Evolutionary conservation across 2,329 filamentous ascomycete genomes (phyloP), one percentile per base, ranked within the genome.

Genomic region (Aspergillus tanneri): DNA sequence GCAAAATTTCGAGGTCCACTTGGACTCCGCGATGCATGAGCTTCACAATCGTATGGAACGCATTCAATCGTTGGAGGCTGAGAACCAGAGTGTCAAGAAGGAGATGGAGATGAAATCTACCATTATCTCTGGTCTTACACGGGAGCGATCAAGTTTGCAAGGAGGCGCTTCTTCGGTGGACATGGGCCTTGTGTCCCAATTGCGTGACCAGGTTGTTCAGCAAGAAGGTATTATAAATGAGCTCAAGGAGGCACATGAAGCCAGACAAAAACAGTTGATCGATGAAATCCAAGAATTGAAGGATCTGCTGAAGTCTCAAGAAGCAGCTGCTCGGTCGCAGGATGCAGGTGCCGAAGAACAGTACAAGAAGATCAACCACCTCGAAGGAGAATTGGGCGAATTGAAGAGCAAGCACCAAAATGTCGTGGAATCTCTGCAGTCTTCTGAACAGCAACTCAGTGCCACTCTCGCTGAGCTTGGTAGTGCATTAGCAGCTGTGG

Each of bases 51-150:
- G 91, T 34, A 91, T 91, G 30, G 91, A 97, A 67, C 85, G 91
- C 22, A 91, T 96, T 44, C 88, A 95, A 63, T 85, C 91, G 60
- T 77, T 99, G 11, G 93, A 99, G 69, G 84, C 84, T 5, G 92
- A 96, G 58, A 82, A 96, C 47, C 77, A 84, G 21, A 85, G 83
- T 3, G 83, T 90, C 18, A 93, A 89, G 75, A 96, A 90, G 74
- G 93, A 99, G 69, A 95, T 97, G 86, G 93, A 99, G 65, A 85
- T 82, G 54, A 99, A 99, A 80, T 90, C 92, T 77, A 88, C 89
- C 23, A 91, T 99, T 64, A 97, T 99, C 59, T 89, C 90, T 23
- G 93, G 93, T 5, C 77, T 99, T 54, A 95, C 93, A 3, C 86
- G 93, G 45, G 95, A 99, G 70, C 81, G 95, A 50, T 92, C 90